Percentiles rank a stretch among this genome's conserved stretches.
Conservation (phyloP, 169 alveolate genomes). For the Cryptosporidium meleagridis region DNA sequence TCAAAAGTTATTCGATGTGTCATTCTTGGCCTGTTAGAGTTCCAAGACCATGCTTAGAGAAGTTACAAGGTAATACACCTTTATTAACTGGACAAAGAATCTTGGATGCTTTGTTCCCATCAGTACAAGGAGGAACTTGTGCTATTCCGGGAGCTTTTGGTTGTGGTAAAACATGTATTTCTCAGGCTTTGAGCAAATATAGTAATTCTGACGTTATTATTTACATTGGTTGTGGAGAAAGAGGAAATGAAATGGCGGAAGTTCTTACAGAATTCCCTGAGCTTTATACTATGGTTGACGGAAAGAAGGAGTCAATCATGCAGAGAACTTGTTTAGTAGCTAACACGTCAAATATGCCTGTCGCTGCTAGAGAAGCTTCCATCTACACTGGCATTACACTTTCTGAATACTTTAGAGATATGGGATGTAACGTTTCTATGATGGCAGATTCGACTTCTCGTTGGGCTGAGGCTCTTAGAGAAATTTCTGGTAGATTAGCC, state of each 20-base stretch:
- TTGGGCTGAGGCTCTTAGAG: constrained; percentile 99
- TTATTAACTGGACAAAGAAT: constrained; percentile 98
- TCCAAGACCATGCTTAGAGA: constrained; percentile 97
- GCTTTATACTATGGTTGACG: constrained; percentile 90
- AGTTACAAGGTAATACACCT: constrained; percentile 93
- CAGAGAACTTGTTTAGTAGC: constrained; percentile 99
- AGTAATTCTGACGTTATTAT: constrained; percentile 96
- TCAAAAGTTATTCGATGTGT: constrained; percentile 89
- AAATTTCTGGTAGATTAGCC: constrained; percentile 99
- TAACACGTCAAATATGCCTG: constrained; percentile 99
- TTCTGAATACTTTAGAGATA: constrained; percentile 99
- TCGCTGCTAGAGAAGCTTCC: constrained; percentile 99
- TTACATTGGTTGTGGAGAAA: constrained; percentile 99
- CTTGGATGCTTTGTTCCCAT: constrained; percentile 96
- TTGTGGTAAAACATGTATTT: constrained; percentile 99
- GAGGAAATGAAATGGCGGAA: constrained; percentile 99
- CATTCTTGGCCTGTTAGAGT: constrained; percentile 99
- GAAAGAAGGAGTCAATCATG: constrained; percentile 96
- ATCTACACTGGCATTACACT: constrained; percentile 98
- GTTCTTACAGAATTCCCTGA: constrained; percentile 99
- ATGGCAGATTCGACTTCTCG: constrained; percentile 99
- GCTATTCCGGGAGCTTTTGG: constrained; percentile 99
- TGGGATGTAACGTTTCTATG: constrained; percentile 98
- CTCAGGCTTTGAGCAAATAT: constrained; percentile 97
- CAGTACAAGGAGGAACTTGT: constrained; percentile 98